Evolutionary conservation across 768 basidiomycete species (phyloP).

Genomic region (Lactarius psammicola): DNA sequence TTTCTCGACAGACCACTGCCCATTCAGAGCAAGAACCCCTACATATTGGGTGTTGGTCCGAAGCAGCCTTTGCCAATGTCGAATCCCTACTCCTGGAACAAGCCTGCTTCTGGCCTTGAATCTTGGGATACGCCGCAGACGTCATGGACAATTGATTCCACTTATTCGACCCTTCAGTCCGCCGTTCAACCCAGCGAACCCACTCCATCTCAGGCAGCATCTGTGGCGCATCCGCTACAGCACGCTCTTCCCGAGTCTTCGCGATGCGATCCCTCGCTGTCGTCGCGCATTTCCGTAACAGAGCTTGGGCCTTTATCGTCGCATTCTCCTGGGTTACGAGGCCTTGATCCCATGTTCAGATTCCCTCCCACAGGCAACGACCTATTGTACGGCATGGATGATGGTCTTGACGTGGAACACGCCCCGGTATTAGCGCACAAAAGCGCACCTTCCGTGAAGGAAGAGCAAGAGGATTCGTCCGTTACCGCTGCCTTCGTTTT

Average conservation of each 20-base stretch:
- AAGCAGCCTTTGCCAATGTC: constrained; percentile 23
- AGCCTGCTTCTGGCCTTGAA: constrained; percentile 22
- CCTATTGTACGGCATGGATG: constrained; percentile 24
- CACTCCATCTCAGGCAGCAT: constrained; percentile 10
- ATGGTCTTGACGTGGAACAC: constrained; percentile 24
- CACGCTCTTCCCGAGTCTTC: constrained; percentile 22
- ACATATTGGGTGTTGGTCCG: constrained; percentile 18
- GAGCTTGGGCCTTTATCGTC: constrained; percentile 21
- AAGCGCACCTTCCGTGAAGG: constrained; percentile 20
- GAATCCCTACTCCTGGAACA: constrained; percentile 26
- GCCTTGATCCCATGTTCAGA: constrained; percentile 22
- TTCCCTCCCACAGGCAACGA: constrained; percentile 18
- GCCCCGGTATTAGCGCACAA: constrained; percentile 16
- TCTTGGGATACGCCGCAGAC: constrained; percentile 21
- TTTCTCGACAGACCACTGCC: constrained; percentile 25
- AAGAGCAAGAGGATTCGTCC: constrained; percentile 25
- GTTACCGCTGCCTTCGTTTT: constrained; percentile 27
- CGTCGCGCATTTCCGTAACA: constrained; percentile 19
- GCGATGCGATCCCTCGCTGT: constrained; percentile 24
- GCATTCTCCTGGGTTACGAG: constrained; percentile 22
- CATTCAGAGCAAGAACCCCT: constrained; percentile 27
- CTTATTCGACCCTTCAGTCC: constrained; percentile 28
- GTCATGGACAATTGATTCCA: constrained; percentile 28
- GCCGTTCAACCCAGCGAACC: constrained; percentile 22
- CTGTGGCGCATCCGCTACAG: constrained; percentile 20